Conservation (phyloP, 805 yeast genomes). For the Starmerella sirachaensis region DNA sequence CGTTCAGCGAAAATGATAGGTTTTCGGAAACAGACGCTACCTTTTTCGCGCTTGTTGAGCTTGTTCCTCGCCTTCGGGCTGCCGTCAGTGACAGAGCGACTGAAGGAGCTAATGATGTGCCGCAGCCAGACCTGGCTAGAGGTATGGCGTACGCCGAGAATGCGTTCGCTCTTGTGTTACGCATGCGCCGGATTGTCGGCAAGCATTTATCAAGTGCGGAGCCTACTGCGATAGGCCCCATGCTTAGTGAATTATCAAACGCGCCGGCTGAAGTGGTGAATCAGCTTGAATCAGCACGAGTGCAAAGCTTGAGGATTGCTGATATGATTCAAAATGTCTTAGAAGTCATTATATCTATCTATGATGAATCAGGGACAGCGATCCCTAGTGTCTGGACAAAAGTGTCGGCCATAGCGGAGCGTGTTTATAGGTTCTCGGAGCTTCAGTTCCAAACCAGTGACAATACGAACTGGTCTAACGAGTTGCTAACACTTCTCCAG, state of each 20-base stretch:
- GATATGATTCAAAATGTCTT: no score
- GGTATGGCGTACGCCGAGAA: conserved; percentile 71
- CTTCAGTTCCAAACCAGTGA: no score
- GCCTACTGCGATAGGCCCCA: background rate
- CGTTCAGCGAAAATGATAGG: conserved; percentile 29
- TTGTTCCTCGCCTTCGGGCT: conserved; percentile 67
- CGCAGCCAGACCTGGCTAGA: conserved; percentile 57
- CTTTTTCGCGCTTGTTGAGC: conserved; percentile 61
- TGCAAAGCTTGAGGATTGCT: no score
- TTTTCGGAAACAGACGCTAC: conserved; percentile 35
- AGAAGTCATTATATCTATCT: no score
- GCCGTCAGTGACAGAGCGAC: conserved; percentile 39
- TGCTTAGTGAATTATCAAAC: background rate
- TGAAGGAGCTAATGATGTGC: conserved; percentile 45
- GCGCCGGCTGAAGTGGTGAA: no score
- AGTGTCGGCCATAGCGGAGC: no score
- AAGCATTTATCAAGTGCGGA: background rate
- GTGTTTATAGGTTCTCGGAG: no score
- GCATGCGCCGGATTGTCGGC: conserved; percentile 18
- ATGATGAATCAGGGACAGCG: no score
- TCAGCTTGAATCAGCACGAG: no score
- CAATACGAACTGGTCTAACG: no score
- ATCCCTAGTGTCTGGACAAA: no score
- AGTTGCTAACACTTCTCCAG: no score
- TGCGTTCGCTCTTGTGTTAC: conserved; percentile 45